These are phyloP conservation scores for Trichosanthes cucumerina DNA, from an alignment of 306 rosid genomes.

Conservation along the genomic window DNA sequence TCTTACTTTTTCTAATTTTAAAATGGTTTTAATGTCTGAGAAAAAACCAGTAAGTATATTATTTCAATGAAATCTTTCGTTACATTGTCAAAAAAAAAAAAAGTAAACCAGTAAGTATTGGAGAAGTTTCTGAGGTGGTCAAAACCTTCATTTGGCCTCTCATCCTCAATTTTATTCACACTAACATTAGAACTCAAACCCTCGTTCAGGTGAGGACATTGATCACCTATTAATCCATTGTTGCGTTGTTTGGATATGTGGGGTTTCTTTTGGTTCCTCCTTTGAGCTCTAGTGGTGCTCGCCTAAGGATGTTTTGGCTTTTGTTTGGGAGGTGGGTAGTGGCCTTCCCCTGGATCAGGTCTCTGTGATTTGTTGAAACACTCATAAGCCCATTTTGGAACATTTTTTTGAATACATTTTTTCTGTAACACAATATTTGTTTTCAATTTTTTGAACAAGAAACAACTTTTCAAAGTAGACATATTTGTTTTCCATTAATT, in stretches of 20 bases:
- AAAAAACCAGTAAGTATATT: background rate
- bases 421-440: background rate
- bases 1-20: background rate
- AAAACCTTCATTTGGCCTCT: background rate
- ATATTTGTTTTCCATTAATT: too few species aligned
- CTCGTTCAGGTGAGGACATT: background rate
- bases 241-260: background rate
- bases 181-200: background rate
- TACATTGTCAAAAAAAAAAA: too few species aligned
- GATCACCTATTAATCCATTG: background rate
- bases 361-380: background rate
- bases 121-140: background rate
- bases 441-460: too few species aligned
- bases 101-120: too few species aligned
- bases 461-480: too few species aligned
- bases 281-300: background rate
- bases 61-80: too few species aligned
- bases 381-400: background rate
- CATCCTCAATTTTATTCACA: background rate
- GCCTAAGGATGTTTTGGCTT: background rate
- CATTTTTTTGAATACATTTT: too few species aligned
- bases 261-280: background rate
- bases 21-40: background rate
- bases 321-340: background rate
- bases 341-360: background rate